A percentile compares a stretch with the other conserved stretches of the same genome.
Evolutionary conservation across 345 rosid species (phyloP).

Genomic region (sweet orange (Citrus sinensis)): DVS_A1.0 CM039163.1:1884501-1885000

Average conservation of each 20-base stretch:
- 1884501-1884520: slow-evolving; percentile 38
- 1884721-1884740: neutral
- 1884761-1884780: slow-evolving; percentile 10
- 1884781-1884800: slow-evolving; percentile 94
- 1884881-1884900: slow-evolving; percentile 11
- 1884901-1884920: neutral
- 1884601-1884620: slow-evolving; percentile 92
- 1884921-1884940: slow-evolving; percentile 7
- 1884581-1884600: slow-evolving; percentile 87
- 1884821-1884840: slow-evolving; percentile 84
- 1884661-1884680: neutral
- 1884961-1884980: slow-evolving; percentile 84
- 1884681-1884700: neutral
- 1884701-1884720: neutral
- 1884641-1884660: slow-evolving; percentile 25
- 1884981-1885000: slow-evolving; percentile 99
- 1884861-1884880: slow-evolving; percentile 97
- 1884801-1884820: slow-evolving; percentile 89
- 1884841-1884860: slow-evolving; percentile 99
- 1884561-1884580: slow-evolving; percentile 86
- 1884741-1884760: neutral
- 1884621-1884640: slow-evolving; percentile 46
- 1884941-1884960: slow-evolving; percentile 9
- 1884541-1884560: slow-evolving; percentile 99
- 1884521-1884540: slow-evolving; percentile 98